phyloP scores from a whole-genome alignment of 768 basidiomycete genomes.

The Termitomyces heimii region DNA sequence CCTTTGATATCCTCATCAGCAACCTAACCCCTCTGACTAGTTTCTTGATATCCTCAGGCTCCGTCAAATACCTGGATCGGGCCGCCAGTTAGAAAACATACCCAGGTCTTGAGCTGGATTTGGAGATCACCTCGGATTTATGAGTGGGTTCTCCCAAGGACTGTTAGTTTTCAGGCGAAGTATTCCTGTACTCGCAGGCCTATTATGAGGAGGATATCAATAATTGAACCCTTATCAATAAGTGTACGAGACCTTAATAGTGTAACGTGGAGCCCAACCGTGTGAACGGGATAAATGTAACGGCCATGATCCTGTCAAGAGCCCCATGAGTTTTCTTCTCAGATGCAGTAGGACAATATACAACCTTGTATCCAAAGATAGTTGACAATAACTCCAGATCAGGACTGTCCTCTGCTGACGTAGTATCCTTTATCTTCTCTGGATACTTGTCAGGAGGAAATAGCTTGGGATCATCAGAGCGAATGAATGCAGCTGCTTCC shows the following conservation, averaged over 20 bases:
- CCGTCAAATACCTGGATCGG: slow-evolving; percentile 31
- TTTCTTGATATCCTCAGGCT: slow-evolving; percentile 34
- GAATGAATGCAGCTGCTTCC: slow-evolving; percentile 56
- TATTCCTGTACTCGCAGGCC: slow-evolving; percentile 36
- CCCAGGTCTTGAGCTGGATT: background rate
- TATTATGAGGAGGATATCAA: slow-evolving; percentile 10
- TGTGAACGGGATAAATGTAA: slow-evolving; percentile 27
- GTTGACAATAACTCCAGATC: slow-evolving; percentile 44
- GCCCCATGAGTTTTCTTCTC: background rate
- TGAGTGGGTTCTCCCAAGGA: slow-evolving; percentile 37
- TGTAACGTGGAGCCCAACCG: slow-evolving; percentile 35
- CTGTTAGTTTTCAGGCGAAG: slow-evolving; percentile 32
- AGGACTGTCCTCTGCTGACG: slow-evolving; percentile 38
- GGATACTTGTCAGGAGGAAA: slow-evolving; percentile 35
- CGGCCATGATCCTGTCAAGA: slow-evolving; percentile 28
- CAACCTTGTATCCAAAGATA: slow-evolving; percentile 35
- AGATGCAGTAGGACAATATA: background rate
- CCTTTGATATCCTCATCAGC: slow-evolving; percentile 30
- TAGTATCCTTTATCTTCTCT: slow-evolving; percentile 34
- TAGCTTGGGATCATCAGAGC: slow-evolving; percentile 44
- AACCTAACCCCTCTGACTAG: slow-evolving; percentile 36
- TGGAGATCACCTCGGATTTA: slow-evolving; percentile 36
- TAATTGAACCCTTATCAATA: background rate
- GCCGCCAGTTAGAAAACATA: background rate
- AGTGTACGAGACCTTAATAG: slow-evolving; percentile 30